Evolutionary conservation across 1,284 basidiomycete species (phyloP).

Genomic region (Ceratobasidium sp.): DNA sequence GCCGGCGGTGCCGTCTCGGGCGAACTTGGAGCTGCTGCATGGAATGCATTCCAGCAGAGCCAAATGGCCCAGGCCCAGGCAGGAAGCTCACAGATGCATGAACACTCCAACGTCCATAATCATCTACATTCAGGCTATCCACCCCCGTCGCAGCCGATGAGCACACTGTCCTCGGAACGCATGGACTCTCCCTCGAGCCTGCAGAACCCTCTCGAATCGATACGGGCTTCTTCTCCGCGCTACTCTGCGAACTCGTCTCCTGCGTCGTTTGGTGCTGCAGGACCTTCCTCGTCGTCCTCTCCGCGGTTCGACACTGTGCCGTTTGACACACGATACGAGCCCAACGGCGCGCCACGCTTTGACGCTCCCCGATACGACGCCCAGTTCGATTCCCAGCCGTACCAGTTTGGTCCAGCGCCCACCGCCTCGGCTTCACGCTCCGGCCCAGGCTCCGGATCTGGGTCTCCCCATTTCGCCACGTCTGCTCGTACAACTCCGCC

Average conservation of each 20-base stretch:
- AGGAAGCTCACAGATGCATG: background rate
- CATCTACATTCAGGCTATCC: background rate
- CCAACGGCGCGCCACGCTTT: background rate
- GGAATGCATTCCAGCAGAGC: conserved; percentile 38
- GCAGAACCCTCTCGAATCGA: conserved; percentile 27
- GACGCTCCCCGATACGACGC: background rate
- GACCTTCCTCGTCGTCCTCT: background rate
- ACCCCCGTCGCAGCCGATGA: conserved; percentile 34
- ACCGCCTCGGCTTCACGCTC: no score
- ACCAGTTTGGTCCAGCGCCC: background rate
- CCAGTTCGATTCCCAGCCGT: background rate
- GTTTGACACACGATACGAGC: conserved; percentile 11
- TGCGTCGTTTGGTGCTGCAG: background rate
- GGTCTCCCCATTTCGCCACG: conserved; percentile 7
- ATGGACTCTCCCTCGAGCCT: conserved; percentile 22
- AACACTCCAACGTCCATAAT: background rate
- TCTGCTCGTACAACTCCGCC: conserved; percentile 7
- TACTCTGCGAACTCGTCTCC: conserved; percentile 6
- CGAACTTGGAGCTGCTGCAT: conserved; percentile 36
- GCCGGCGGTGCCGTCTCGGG: conserved; percentile 39
- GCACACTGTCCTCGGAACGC: conserved; percentile 27
- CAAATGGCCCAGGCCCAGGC: conserved; percentile 30
- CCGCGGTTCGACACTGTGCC: background rate
- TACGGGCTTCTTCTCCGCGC: conserved; percentile 24
- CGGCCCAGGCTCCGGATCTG: background rate